Base-by-base conservation (phyloP, 2,329 filamentous ascomycete species). In the Graphilbum fragrans region DNA sequence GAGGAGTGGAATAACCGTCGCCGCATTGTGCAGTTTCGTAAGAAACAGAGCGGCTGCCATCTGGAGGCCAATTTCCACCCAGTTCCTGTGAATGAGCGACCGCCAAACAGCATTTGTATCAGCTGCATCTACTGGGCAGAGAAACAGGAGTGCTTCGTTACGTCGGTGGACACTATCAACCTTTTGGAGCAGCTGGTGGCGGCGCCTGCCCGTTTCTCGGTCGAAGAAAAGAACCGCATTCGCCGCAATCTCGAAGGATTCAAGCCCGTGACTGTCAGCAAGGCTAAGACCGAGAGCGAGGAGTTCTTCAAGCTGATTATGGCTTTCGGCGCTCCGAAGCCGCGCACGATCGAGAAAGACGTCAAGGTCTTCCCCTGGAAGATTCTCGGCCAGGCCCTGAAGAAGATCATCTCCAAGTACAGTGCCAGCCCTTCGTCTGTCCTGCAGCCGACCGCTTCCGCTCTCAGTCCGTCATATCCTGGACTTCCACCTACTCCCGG, bases 231-330 rank as follows among this genome's bases (percentile, higher is more conserved):
- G 76, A 98, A 98, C 60, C 80, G 92, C 40, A 96, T 98, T 53
- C 81, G 92, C 23, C 80, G 92, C 48, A 98, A 98, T 55, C 69
- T 98, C 27, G 92, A 98, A 59, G 88, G 88, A 0, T 96, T 94
- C 66, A 80, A 86, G 29, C 92, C 92, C 1, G 64, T 86, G 49
- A 98, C 92, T 0, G 87, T 98, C 17, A 94, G 87, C 51, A 98
- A 98, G 62, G 79, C 80, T 44, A 94, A 94, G 63, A 57, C 79
- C 1, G 90, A 96, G 45, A 94, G 85, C 57, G 90, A 96, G 59
- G 86, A 93, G 42, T 96, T 96, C 61, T 96, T 96, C 77, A 95
- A 95, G 66, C 74, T 95, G 53, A 96, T 98, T 63, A 98, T 98
- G 92, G 86, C 79, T 2, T 96, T 96, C 56, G 86, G 87, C 12